Conservation (phyloP, 495 filamentous ascomycete species). For the Lophiotrema nucula region DNA sequence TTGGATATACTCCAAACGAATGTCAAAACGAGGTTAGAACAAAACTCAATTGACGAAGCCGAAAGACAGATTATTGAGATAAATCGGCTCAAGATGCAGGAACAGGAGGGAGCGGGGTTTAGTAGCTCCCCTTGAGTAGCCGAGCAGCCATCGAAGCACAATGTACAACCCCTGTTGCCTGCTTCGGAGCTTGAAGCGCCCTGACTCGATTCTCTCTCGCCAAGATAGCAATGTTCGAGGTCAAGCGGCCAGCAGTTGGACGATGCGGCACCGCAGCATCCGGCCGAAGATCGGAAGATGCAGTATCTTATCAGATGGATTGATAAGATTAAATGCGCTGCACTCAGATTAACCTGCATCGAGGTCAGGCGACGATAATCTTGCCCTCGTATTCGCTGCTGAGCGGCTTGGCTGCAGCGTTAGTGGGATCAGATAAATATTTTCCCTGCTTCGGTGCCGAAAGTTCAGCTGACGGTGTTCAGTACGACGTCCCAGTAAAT, state of each 20-base stretch:
- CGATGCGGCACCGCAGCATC: background rate
- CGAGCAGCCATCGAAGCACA: no score
- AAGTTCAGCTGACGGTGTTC: no score
- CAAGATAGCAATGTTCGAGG: no score
- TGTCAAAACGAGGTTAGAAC: background rate
- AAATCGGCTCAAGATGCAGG: no score
- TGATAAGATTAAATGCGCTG: constrained; percentile 16
- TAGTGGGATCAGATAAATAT: constrained; percentile 19
- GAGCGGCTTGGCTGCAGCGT: constrained; percentile 1
- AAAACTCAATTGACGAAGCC: no score
- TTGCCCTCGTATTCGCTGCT: no score
- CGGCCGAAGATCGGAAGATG: constrained; percentile 23
- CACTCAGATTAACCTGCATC: background rate
- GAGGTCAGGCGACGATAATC: background rate
- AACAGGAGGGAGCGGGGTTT: background rate
- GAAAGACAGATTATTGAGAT: background rate
- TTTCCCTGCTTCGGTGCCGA: background rate
- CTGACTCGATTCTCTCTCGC: no score
- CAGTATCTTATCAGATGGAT: constrained; percentile 29
- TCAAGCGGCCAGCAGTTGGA: no score
- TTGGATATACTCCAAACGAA: background rate
- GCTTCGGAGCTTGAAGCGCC: no score
- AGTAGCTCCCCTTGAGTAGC: constrained; percentile 2
- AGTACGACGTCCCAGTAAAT: no score
- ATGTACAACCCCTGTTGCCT: no score